Percentiles rank a stretch among this genome's conserved stretches.
Conservation (phyloP, 257 asterid species). For the Handroanthus guayacan region DNA sequence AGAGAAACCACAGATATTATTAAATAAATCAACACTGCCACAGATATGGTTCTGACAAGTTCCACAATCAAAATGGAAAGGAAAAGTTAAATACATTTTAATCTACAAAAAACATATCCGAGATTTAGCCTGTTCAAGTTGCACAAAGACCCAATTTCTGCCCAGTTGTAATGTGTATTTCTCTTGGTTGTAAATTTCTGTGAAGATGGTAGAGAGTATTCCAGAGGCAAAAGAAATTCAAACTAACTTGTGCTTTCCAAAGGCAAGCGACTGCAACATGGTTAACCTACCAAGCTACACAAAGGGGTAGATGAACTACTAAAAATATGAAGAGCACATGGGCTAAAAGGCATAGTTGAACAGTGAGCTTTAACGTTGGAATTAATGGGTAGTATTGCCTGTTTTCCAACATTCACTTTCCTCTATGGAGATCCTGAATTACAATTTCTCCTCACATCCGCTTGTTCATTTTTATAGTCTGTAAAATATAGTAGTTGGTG, state of each 20-base stretch:
- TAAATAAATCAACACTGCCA: neutral
- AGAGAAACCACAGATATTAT: neutral
- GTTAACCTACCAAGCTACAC: conserved; percentile 13
- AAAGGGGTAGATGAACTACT: neutral
- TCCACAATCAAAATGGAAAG: neutral
- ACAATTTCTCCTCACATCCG: neutral
- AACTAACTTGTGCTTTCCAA: neutral
- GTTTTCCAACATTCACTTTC: neutral
- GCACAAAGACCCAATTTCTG: neutral
- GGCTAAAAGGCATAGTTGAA: neutral
- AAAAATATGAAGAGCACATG: conserved; percentile 9
- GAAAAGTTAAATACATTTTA: neutral
- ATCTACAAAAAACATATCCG: neutral
- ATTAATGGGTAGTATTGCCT: conserved; percentile 3
- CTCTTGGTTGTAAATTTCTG: too few relatives aligned
- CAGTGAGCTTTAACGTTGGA: neutral
- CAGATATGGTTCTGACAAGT: conserved; percentile 11
- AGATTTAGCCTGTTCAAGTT: neutral
- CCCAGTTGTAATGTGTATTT: neutral
- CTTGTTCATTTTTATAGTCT: neutral
- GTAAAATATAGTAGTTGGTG: neutral
- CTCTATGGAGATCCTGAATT: neutral
- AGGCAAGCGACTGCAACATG: conserved; percentile 1
- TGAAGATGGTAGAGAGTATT: neutral
- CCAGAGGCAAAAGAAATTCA: neutral